These are phyloP conservation scores for Xylariaceae sp. DNA, from an alignment of 2,329 filamentous ascomycete species.

Conservation along the genomic window DNA sequence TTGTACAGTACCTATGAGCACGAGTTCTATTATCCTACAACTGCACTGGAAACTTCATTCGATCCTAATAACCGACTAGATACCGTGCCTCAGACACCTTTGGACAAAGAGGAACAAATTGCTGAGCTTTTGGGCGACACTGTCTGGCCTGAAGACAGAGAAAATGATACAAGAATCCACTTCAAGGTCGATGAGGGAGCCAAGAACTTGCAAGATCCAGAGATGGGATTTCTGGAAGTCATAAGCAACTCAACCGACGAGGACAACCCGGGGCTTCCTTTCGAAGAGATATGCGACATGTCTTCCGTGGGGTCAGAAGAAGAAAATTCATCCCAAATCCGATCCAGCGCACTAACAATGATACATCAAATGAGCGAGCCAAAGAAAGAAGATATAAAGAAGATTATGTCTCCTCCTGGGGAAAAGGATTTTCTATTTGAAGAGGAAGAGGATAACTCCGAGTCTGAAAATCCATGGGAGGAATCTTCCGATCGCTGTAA, in stretches of 20 bases:
- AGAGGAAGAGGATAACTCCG: background rate
- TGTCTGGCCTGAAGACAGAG: background rate
- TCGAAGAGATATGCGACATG: constrained; percentile 10
- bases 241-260: constrained; percentile 9
- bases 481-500: background rate
- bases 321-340: background rate
- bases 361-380: too few species aligned
- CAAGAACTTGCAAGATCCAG: constrained; percentile 6
- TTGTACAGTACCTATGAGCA: constrained; percentile 2
- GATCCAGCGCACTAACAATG: background rate
- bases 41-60: background rate
- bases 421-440: background rate
- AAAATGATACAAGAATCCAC: background rate
- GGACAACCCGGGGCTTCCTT: background rate
- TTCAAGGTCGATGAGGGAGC: background rate
- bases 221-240: constrained; percentile 11
- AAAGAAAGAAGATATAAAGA: background rate
- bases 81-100: too few species aligned
- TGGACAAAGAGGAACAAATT: too few species aligned
- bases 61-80: background rate
- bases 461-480: background rate
- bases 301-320: constrained; percentile 4
- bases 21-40: background rate
- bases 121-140: background rate
- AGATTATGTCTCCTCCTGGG: background rate